phyloP scores from a whole-genome alignment of 1,284 basidiomycete species.

The Tylopilus sp. region DNA sequence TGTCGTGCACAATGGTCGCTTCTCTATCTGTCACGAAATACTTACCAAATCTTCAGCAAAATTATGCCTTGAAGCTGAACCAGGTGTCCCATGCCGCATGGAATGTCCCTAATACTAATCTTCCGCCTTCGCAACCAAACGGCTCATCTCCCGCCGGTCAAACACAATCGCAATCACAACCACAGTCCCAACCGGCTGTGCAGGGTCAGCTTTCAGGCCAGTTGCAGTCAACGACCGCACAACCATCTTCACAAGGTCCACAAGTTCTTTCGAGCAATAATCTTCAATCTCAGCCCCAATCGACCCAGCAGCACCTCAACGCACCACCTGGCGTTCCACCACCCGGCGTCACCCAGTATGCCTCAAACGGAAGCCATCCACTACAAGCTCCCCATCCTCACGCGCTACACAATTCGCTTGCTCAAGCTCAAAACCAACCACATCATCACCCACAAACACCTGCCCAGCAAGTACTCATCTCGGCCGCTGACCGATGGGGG shows the following conservation, averaged over 20 bases:
- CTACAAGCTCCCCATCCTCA: conserved; percentile 47
- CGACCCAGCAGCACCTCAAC: conserved; percentile 52
- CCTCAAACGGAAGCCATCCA: conserved; percentile 56
- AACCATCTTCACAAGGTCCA: conserved; percentile 52
- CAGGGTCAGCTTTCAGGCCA: conserved; percentile 46
- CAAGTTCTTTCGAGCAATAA: conserved; percentile 46
- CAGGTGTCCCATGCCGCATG: conserved; percentile 73
- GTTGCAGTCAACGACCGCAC: conserved; percentile 34
- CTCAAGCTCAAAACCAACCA: conserved; percentile 41
- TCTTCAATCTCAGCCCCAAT: conserved; percentile 36
- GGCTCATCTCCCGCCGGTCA: conserved; percentile 38
- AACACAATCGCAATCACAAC: conserved; percentile 45
- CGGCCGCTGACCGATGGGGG: conserved; percentile 97
- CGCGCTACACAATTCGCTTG: conserved; percentile 39
- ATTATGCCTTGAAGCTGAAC: conserved; percentile 70
- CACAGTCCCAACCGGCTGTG: conserved; percentile 32
- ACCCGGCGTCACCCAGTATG: conserved; percentile 64
- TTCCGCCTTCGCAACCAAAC: conserved; percentile 41
- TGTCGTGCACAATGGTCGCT: background rate
- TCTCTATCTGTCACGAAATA: conserved; percentile 13
- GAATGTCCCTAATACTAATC: conserved; percentile 57
- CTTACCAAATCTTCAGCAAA: conserved; percentile 52
- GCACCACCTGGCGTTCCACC: no score
- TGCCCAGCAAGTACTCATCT: conserved; percentile 94
- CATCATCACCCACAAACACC: conserved; percentile 84